These are phyloP conservation scores for Chrysanthemum makinoi DNA, from an alignment of 129 eudicot genomes.

Conservation along the genomic window DNA sequence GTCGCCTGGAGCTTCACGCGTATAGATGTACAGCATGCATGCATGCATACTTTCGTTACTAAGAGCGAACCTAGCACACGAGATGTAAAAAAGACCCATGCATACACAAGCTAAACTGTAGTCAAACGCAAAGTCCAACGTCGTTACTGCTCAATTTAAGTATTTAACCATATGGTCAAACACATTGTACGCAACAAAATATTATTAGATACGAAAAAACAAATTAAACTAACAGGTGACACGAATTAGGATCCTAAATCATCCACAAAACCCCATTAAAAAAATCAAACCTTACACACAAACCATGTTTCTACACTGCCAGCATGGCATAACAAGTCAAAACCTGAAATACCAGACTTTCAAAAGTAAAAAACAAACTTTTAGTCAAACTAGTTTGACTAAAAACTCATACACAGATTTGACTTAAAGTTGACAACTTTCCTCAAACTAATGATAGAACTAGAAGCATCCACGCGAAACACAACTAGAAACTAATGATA, in stretches of 20 bases:
- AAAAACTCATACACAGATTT: slow-evolving; percentile 1
- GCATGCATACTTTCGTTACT: slow-evolving; percentile 10
- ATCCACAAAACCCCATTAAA: not conserved
- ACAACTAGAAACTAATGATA: not conserved
- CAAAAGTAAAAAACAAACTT: not conserved
- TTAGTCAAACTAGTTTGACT: slow-evolving; percentile 14
- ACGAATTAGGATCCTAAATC: not conserved
- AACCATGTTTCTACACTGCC: not conserved
- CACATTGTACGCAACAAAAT: not conserved
- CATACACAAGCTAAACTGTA: slow-evolving; percentile 3
- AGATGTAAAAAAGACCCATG: slow-evolving; percentile 5
- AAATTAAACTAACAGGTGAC: not conserved
- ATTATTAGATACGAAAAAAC: not conserved
- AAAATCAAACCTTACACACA: too few relatives aligned
- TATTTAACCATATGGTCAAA: slow-evolving; percentile 19
- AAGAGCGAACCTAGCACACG: not conserved
- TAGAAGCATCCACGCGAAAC: not conserved
- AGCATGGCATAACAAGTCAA: not conserved
- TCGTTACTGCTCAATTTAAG: not conserved
- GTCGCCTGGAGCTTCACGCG: too few relatives aligned
- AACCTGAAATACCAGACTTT: not conserved
- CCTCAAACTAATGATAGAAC: not conserved
- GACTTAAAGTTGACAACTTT: not conserved
- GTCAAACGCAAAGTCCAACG: slow-evolving; percentile 4
- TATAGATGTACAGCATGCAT: not conserved